Evolutionary conservation across 768 basidiomycete species (phyloP), one percentile per base, ranked within the genome.

Genomic region (Pleurotus citrinopileatus): DNA sequence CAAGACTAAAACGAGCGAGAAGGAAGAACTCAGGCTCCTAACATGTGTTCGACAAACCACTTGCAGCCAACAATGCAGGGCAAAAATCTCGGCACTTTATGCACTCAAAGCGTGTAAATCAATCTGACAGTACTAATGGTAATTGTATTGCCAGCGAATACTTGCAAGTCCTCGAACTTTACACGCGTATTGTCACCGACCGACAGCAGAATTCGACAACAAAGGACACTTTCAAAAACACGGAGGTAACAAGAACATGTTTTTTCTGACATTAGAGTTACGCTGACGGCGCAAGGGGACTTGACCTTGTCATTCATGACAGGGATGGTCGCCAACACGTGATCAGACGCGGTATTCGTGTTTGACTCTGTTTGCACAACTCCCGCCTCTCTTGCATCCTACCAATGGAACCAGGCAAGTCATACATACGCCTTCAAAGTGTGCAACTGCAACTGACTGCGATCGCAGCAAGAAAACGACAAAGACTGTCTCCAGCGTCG

Each of bases 391-490:
- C 32, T 34, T 34, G 32, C n/a, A 9, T 34, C 32, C n/a, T 34
- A 34, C 32, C 32, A 27, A 48, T 48, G 46, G 46, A 48, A 48
- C 46, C 46, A 48, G 46, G 46, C 28, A 29, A 48, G 46, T 28
- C 26, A 3, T 9, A n/a, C 7, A 8, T 45, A 0, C 23, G 3
- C 26, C 22, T 9, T 2, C 51, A 20, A 55, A 58, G 54, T 48
- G 34, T 37, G 28, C n/a, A 34, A 61, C 56, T 52, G 42, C 60
- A 57, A 29, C 42, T 56, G n/a, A 69, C 66, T 34, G 32, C 32
- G n/a, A 2, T 78, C 4, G 80, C 79, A n/a, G 62, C 70, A 8
- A 70, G 72, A 36, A 89, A 89, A 67, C 75, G 82, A 19, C 79
- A 80, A 59, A 74, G 86, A 37, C 74, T 86, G 25, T 84, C 85